Evolutionary conservation across 2,329 filamentous ascomycete species (phyloP).

Genomic region (Aspergillus awamori): DNA sequence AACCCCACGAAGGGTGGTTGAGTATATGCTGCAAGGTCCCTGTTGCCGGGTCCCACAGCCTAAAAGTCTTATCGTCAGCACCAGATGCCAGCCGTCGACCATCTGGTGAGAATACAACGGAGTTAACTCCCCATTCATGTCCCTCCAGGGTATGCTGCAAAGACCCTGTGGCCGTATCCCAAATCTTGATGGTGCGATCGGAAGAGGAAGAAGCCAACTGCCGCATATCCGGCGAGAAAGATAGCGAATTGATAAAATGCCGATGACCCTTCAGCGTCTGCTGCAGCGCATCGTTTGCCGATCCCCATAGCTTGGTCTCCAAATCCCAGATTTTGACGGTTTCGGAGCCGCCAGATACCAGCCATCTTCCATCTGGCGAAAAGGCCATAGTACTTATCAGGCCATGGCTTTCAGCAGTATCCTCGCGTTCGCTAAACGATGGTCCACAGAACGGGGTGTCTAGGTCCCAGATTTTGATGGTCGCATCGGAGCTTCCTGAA

Average conservation of each 20-base stretch:
- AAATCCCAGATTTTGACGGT: background rate
- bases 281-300: background rate
- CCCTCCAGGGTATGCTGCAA: background rate
- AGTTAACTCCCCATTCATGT: background rate
- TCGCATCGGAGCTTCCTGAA: too few relatives aligned
- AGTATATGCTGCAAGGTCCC: background rate
- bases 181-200: background rate
- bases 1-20: background rate
- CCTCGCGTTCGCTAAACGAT: too few relatives aligned
- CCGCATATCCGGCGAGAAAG: background rate
- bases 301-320: background rate
- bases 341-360: background rate
- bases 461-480: background rate
- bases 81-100: background rate
- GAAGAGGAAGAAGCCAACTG: background rate
- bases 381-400: background rate
- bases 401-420: background rate
- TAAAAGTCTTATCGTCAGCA: background rate
- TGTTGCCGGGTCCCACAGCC: background rate
- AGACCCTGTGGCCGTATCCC: background rate
- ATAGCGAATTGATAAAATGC: background rate
- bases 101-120: background rate
- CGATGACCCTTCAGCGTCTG: background rate
- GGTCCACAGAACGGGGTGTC: background rate
- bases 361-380: background rate